Evolutionary conservation across 2,329 filamentous ascomycete genomes (phyloP).

Genomic region (Colletotrichum tanaceti): DNA sequence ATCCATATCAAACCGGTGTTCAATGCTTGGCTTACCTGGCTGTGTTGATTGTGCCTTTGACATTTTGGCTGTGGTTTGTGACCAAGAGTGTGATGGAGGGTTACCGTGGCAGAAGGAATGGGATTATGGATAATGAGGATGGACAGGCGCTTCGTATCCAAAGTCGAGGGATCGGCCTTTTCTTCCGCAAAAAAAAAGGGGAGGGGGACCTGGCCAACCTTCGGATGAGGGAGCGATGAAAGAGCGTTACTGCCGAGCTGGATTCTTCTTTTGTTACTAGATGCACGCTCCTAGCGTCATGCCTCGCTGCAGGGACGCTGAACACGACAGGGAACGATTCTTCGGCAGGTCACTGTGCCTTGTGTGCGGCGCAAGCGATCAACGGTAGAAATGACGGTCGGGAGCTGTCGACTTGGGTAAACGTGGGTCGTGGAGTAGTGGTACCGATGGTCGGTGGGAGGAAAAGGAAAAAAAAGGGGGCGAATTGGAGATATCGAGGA

Average conservation of each 20-base stretch:
- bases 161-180: conserved; percentile 36
- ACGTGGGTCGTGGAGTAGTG: conserved; percentile 17
- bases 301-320: conserved; percentile 36
- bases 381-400: conserved; percentile 20
- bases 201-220: conserved; percentile 22
- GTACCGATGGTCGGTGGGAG: conserved; percentile 22
- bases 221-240: conserved; percentile 14
- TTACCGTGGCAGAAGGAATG: conserved; percentile 29
- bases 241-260: conserved; percentile 29
- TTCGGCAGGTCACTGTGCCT: conserved; percentile 27
- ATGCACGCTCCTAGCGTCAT: conserved; percentile 38
- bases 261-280: conserved; percentile 32
- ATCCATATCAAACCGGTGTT: conserved; percentile 26
- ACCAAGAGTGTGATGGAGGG: conserved; percentile 16
- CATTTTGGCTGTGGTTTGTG: conserved; percentile 39
- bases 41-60: conserved; percentile 42
- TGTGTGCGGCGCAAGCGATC: conserved; percentile 15
- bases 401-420: conserved; percentile 19
- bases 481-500: conserved; percentile 24
- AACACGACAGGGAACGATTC: conserved; percentile 28
- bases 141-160: conserved; percentile 34
- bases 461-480: conserved; percentile 20
- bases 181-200: conserved; percentile 21
- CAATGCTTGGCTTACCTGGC: conserved; percentile 43
- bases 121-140: conserved; percentile 34